Evolutionary conservation across 305 asterid genomes (phyloP).

Genomic region (Coffea humblotiana): DNA sequence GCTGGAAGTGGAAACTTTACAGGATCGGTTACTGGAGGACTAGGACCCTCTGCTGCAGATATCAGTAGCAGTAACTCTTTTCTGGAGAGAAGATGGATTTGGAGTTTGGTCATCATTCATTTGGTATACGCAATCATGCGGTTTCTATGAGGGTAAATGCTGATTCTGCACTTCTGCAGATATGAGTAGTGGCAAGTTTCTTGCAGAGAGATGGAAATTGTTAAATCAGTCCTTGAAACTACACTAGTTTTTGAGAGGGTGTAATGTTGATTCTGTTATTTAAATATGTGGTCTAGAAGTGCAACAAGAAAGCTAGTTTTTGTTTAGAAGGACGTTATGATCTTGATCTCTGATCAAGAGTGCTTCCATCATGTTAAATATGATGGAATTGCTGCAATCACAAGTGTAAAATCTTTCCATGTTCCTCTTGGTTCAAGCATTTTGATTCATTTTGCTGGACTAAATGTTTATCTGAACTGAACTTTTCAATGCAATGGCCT

Average conservation of each 20-base stretch:
- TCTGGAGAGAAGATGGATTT: constrained; percentile 14
- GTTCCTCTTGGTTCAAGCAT: not conserved
- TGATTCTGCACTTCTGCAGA: not conserved
- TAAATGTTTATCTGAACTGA: not conserved
- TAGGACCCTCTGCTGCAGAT: constrained; percentile 34
- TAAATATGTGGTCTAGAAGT: not conserved
- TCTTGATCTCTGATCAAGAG: not conserved
- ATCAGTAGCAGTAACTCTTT: constrained; percentile 34
- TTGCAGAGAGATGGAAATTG: constrained; percentile 8
- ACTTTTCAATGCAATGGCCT: not conserved
- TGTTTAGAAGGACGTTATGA: not conserved
- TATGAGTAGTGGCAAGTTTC: not conserved
- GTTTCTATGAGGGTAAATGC: constrained; percentile 22
- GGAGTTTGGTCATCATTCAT: constrained; percentile 21
- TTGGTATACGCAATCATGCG: constrained; percentile 27
- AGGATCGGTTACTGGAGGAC: constrained; percentile 30
- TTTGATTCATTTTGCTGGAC: not conserved
- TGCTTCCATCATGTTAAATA: not conserved
- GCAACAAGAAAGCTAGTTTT: not conserved
- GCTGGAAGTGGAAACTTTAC: constrained; percentile 37
- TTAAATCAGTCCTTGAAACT: not conserved
- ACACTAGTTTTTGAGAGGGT: not conserved
- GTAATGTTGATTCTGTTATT: not conserved
- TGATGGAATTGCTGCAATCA: not conserved
- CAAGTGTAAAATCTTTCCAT: not conserved